Evolutionary conservation across 225 moss, liverwort and hornwort genomes (phyloP), one percentile per base, ranked within the genome.

Genomic region (Lunularia cruciata): DNA sequence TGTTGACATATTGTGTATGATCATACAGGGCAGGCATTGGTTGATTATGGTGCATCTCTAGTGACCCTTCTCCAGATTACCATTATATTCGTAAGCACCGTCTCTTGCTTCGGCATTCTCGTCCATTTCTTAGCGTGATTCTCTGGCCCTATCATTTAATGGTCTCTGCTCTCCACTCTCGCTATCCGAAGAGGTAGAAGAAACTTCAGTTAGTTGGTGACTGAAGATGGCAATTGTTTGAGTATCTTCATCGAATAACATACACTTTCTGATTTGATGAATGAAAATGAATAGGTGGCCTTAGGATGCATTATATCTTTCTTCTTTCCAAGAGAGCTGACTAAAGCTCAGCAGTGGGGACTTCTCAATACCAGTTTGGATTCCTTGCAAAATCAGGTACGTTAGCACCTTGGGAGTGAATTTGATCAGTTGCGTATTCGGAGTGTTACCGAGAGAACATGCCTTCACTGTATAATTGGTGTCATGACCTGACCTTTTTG

Each of bases 1-100:
- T 6, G n/a, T 15, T 32, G 61, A n/a, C 10, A 61, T 9, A 22
- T 37, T 31, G 28, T 47, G 10, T 12, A 42, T 28, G 40, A 18
- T 63, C 25, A 26, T 75, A 10, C 78, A 82, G 82, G 78, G 9
- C 83, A 83, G 65, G 39, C 67, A 6, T 61, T 83, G 63, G 78
- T 83, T 15, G 54, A 83, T 65, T 57, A 64, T 32, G 79, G 83
- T 39, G 63, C 55, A 61, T 72, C 83, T 3, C 6, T 83, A 36
- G 51, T 75, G 72, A 22, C 16, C 32, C 78, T 69, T 37, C 54
- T 83, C 40, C 73, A 55, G 40, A 83, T 83, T 34, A 72, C 78
- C 2, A 20, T 78, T 36, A 23, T 59, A 25, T 60, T 35, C 47
- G 82, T 82, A 59, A 70, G 80, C 23, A 38, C 47, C 2, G 47